Percentiles rank a stretch among this genome's conserved stretches.
phyloP scores from a whole-genome alignment of 441 rosid species.

The Populus hybrid region DNA sequence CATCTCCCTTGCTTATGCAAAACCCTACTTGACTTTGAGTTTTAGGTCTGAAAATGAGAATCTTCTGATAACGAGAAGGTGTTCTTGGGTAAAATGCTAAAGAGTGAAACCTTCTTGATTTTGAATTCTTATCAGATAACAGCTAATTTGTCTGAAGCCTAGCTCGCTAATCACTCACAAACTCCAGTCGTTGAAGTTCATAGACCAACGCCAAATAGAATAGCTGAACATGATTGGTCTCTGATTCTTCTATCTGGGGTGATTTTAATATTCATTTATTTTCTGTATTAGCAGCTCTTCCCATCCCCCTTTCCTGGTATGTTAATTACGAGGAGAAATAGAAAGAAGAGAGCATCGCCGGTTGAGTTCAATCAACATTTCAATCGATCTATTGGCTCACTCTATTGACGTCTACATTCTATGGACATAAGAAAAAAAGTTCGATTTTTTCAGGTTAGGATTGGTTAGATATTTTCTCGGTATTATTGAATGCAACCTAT shows the following conservation, averaged over 20 bases:
- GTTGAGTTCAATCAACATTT: no score
- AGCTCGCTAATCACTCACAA: background rate
- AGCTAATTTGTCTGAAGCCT: background rate
- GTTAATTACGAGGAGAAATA: background rate
- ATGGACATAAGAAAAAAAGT: background rate
- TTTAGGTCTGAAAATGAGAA: background rate
- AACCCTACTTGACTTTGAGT: background rate
- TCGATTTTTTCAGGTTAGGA: background rate
- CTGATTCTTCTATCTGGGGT: background rate
- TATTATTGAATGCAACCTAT: conserved; percentile 8
- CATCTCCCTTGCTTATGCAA: background rate
- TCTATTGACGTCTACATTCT: background rate
- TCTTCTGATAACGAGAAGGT: background rate
- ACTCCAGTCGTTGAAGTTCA: background rate
- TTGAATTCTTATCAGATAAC: background rate
- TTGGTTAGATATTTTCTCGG: background rate
- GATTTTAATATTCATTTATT: no score
- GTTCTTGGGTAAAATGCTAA: no score
- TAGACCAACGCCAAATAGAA: background rate
- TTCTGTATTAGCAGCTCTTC: background rate
- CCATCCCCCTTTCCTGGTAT: background rate
- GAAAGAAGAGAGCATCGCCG: background rate
- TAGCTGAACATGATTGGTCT: background rate
- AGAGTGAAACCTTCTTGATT: background rate
- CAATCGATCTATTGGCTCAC: background rate